Evolutionary conservation across 495 filamentous ascomycete genomes (phyloP).

Genomic region (Talaromyces adpressus): DNA sequence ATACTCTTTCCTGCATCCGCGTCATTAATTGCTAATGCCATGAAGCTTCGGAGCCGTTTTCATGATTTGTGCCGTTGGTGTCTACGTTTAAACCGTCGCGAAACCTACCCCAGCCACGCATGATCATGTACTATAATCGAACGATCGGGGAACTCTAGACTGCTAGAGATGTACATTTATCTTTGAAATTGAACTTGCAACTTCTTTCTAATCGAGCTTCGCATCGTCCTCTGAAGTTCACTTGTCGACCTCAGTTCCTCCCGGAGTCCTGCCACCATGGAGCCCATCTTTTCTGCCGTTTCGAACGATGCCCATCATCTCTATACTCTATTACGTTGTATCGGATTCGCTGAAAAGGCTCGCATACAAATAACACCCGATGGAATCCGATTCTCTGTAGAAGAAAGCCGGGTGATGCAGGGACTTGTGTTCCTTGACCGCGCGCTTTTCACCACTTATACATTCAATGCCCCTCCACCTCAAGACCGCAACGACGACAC

Average conservation of each 20-base stretch:
- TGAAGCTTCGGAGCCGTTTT: slow-evolving; percentile 87
- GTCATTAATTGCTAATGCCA: slow-evolving; percentile 11
- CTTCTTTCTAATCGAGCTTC: background rate
- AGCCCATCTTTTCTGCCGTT: slow-evolving; percentile 70
- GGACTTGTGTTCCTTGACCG: slow-evolving; percentile 80
- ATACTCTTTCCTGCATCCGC: background rate
- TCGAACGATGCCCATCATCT: slow-evolving; percentile 83
- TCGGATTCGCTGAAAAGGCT: slow-evolving; percentile 72
- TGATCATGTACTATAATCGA: slow-evolving; percentile 32
- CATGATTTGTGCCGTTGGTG: slow-evolving; percentile 97
- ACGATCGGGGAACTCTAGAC: slow-evolving; percentile 22
- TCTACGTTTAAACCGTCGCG: slow-evolving; percentile 72
- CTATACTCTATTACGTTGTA: slow-evolving; percentile 82
- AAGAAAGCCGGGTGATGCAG: slow-evolving; percentile 81
- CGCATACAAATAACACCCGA: slow-evolving; percentile 77
- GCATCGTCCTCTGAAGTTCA: background rate
- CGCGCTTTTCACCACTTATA: slow-evolving; percentile 78
- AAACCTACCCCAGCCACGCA: slow-evolving; percentile 12
- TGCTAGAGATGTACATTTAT: slow-evolving; percentile 27
- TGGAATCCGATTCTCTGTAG: slow-evolving; percentile 78
- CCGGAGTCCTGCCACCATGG: slow-evolving; percentile 11
- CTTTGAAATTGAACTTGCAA: slow-evolving; percentile 8
- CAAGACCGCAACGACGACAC: slow-evolving; percentile 28
- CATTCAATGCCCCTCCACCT: slow-evolving; percentile 44
- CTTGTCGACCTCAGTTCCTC: slow-evolving; percentile 7